These are phyloP conservation scores for Plantago elongata DNA, from an alignment of 257 asterid genomes.

Conservation along the genomic window DNA sequence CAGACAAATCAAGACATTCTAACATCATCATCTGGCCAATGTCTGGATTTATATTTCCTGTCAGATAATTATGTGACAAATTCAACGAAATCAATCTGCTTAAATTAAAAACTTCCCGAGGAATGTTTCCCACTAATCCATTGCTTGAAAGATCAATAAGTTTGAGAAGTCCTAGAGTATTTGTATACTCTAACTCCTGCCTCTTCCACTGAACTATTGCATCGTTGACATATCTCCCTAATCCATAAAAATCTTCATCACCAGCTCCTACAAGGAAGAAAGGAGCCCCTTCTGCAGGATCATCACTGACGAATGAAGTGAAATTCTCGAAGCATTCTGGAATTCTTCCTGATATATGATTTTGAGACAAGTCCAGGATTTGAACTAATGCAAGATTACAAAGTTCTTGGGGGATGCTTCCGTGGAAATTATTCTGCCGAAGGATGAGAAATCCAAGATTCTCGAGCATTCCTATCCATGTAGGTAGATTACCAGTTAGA, in stretches of 20 bases:
- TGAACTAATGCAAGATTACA: slow-evolving; percentile 31
- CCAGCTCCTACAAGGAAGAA: background rate
- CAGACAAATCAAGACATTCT: background rate
- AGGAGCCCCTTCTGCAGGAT: slow-evolving; percentile 5
- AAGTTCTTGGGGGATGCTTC: slow-evolving; percentile 14
- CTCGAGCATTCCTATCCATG: background rate
- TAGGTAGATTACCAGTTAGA: slow-evolving; percentile 4
- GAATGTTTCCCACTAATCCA: background rate
- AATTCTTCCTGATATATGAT: slow-evolving; percentile 27
- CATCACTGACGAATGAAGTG: slow-evolving; percentile 15
- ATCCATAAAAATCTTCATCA: background rate
- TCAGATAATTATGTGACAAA: slow-evolving; percentile 28
- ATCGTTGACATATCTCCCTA: slow-evolving; percentile 7
- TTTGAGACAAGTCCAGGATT: slow-evolving; percentile 36
- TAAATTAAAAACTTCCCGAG: slow-evolving; percentile 13
- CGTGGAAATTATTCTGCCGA: slow-evolving; percentile 1
- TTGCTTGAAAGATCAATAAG: slow-evolving; percentile 9
- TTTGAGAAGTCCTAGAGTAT: slow-evolving; percentile 5
- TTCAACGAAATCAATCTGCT: slow-evolving; percentile 25
- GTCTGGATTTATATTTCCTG: slow-evolving; percentile 21
- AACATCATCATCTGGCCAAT: slow-evolving; percentile 18
- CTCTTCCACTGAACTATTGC: slow-evolving; percentile 23
- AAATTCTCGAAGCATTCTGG: slow-evolving; percentile 29
- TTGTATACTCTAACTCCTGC: slow-evolving; percentile 8
- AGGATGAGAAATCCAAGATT: slow-evolving; percentile 9